Base-by-base conservation (phyloP, 768 basidiomycete species). In the Chalciporus pseudorubinellus region DNA sequence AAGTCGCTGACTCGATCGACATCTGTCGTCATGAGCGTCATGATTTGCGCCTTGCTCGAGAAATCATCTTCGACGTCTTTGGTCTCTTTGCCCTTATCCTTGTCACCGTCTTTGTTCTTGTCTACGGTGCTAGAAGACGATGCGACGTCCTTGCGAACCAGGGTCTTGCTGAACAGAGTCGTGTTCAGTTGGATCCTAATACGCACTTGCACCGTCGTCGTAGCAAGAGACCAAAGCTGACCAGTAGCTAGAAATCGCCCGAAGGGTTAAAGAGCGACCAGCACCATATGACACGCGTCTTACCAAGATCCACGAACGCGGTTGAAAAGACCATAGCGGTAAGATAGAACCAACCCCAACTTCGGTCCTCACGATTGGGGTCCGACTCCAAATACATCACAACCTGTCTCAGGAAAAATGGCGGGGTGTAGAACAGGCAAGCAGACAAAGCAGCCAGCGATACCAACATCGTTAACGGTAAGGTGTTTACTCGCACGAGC, bases 21-120 rank as follows among this genome's bases (percentile, higher is more conserved):
- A 58, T 97, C 93, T 6, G 92, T 93, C 6, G 93, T 95, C 89
- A 95, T 94, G 24, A 95, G 79, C 3, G 90, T 95, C 92, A 95
- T 94, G 60, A 97, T 84, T 71, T 95, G 82, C 6, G 82, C 80
- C 62, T 85, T 84, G 63, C 78, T 82, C 9, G 81, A 82, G 56
- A 84, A 82, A 43, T 83, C 81, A 20, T 80, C 77, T 50, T 83
- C 81, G 33, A 71, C 55, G 3, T 50, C 62, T 50, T 59, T 39
- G 45, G 9, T 40, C 56, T 59, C 47, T 38, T 56, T 53, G 38
- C 16, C 41, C 40, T 53, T 57, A 42, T 59, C 47, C 39, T 60
- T 55, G 42, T 56, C 55, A 1, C 57, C 57, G 12, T 64, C 61
- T 42, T 58, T 61, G 4, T 65, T 58, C 4, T 61, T 59, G 10